Evolutionary conservation across 805 yeast genomes (phyloP), one percentile per base, ranked within the genome.

Genomic region (Lipomyces chichibuensis): DNA sequence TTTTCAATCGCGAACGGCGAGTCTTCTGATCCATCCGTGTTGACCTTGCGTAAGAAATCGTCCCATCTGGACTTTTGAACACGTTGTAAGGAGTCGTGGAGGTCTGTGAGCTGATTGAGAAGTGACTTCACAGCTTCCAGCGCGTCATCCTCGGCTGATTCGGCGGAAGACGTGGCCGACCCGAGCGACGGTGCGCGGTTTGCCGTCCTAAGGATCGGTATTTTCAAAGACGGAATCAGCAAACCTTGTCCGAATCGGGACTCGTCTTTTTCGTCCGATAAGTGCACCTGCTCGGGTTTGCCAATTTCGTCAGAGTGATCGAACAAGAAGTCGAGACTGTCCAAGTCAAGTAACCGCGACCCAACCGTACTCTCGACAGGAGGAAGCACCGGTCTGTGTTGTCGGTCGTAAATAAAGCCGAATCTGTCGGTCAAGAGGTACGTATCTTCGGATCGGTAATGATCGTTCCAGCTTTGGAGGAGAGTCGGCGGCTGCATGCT

Each of bases 11-110:
- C 64, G 43, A 73, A 71, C 39, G 74, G 65, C 27, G 75, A 60
- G 46, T 67, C 70, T 32, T 72, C 73, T 56, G 71, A 69, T 58
- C 70, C 75, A 27, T 72, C 74, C 25, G 72, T 75, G 37, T 69
- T 71, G 14, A 81, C 70, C 35, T 79, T 79, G 55, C 75, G 75
- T 64, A 84, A 74, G 62, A 84, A 80, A 2, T 75, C 78, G 62
- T 83, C 84, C 88, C 88, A 85, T 64, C 79, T 76, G 33, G 77
- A 74, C 35, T 78, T 78, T 29, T 79, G 79, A 29, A 78, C 77
- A 23, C 77, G 74, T 61, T 80, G 83, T 14, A 76, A 74, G 13
- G 77, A 78, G 69, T 84, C 87, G 71, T 84, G 85, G 25, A 78
- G 77, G 61, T 79, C 77, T 0, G 84, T 80, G 29, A 83, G 75